Conservation (phyloP, 2,329 filamentous ascomycete species). For the Claviceps humidiphila region DNA sequence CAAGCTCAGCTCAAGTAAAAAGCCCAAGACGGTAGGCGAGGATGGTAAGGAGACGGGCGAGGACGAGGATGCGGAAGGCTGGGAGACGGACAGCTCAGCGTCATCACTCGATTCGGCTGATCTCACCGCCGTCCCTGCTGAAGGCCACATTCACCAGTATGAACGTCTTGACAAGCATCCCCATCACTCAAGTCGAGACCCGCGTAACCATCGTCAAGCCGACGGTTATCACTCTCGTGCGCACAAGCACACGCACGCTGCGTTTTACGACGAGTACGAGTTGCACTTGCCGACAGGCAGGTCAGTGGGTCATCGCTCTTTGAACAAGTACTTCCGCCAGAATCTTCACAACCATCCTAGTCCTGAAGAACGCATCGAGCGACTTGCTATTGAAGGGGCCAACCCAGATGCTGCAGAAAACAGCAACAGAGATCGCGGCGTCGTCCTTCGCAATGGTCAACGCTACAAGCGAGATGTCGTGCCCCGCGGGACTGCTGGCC, state of each 20-base stretch:
- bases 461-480: constrained; percentile 42
- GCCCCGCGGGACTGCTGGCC: constrained; percentile 59
- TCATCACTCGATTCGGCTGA: constrained; percentile 82
- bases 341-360: constrained; percentile 79
- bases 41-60: constrained; percentile 39
- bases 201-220: constrained; percentile 57
- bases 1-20: constrained; percentile 53
- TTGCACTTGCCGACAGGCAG: constrained; percentile 84
- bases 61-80: constrained; percentile 56
- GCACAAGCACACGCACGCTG: constrained; percentile 58
- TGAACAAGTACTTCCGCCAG: constrained; percentile 82
- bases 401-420: constrained; percentile 21
- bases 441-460: constrained; percentile 6
- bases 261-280: constrained; percentile 87
- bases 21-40: constrained; percentile 35
- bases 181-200: constrained; percentile 61
- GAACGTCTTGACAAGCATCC: constrained; percentile 58
- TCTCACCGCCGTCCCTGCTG: constrained; percentile 64
- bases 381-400: constrained; percentile 44
- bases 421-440: constrained; percentile 14
- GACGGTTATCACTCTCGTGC: constrained; percentile 76
- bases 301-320: constrained; percentile 76
- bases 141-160: constrained; percentile 57
- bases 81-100: constrained; percentile 90
- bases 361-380: constrained; percentile 59